phyloP scores from a whole-genome alignment of 768 basidiomycete genomes.

The Lactifluus rugatus region DNA sequence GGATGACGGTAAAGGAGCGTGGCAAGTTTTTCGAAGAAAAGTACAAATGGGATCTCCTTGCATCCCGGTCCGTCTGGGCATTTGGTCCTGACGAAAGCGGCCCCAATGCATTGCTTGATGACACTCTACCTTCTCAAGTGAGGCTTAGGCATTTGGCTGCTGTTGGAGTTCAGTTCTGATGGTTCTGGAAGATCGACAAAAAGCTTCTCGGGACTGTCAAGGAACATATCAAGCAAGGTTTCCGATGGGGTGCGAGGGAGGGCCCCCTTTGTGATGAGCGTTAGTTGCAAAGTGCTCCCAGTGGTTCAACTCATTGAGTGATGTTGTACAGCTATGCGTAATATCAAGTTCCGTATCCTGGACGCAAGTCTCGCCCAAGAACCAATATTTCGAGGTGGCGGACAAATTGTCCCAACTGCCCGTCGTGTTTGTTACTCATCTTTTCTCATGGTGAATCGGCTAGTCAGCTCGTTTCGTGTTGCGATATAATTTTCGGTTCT shows the following conservation, averaged over 20 bases:
- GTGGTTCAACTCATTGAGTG: conserved; percentile 4
- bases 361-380: conserved; percentile 90
- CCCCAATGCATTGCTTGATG: conserved; percentile 88
- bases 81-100: conserved; percentile 97
- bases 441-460: conserved; percentile 79
- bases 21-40: conserved; percentile 95
- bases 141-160: conserved; percentile 10
- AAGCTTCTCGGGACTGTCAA: conserved; percentile 81
- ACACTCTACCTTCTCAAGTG: conserved; percentile 91
- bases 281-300: conserved; percentile 37
- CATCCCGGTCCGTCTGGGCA: conserved; percentile 98
- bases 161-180: not conserved
- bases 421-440: conserved; percentile 98
- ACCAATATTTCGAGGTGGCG: conserved; percentile 95
- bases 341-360: conserved; percentile 94
- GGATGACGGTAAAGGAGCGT: conserved; percentile 90
- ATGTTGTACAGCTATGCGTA: conserved; percentile 71
- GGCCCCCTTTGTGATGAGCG: conserved; percentile 98
- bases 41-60: conserved; percentile 96
- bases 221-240: conserved; percentile 96
- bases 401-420: conserved; percentile 98
- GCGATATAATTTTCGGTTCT: not conserved
- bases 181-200: conserved; percentile 66
- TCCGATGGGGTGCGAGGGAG: conserved; percentile 98
- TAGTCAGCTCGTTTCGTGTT: not conserved